Evolutionary conservation across 148 eudicot genomes (phyloP), one percentile per base, ranked within the genome.

Genomic region (Rhododendron molle): DNA sequence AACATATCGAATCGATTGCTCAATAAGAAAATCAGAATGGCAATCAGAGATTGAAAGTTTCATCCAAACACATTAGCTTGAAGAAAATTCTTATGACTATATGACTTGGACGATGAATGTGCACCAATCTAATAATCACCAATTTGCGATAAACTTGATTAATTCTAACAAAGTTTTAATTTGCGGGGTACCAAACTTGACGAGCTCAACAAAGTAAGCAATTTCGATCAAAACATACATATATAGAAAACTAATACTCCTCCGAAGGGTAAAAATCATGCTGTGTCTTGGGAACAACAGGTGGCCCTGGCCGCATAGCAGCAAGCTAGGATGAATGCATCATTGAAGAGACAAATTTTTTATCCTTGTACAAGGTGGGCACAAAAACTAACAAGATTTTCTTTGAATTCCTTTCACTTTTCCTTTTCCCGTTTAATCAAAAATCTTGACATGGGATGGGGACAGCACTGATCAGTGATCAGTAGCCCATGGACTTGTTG

Each of bases 401-500:
- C 12, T 13, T 28, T 30, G 76, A 30, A 71, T 52, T 58, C 78
- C 76, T 49, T 82, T 47, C 9, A 4, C 18, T 16, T 47, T 67
- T 21, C n/a, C 18, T 34, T n/a, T 38, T 65, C 14, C 30, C 36
- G 32, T 58, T 85, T 18, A 30, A 23, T 14, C 2, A 9, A 9
- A 76, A 84, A 67, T 78, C 23, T 78, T 36, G 47, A 44, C 36
- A 69, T 50, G 47, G 72, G 83, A 76, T 60, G 54, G 84, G 78
- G 87, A 81, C 90, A 88, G 44, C 44, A 40, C 44, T 40, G 44
- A 40, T 40, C 34, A 1, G 6, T 79, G 46, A 81, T 13, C 38
- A 85, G 89, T 76, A 49, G 78, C 85, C 86, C 82, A 81, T 85
- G 85, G 87, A 88, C 72, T 85, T 52, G 38, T 71, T 14, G 44